A percentile compares a stretch with the other conserved stretches of the same genome.
Evolutionary conservation across 1,139 yeast genomes (phyloP).

Genomic region (Candida tropicalis): DNA sequence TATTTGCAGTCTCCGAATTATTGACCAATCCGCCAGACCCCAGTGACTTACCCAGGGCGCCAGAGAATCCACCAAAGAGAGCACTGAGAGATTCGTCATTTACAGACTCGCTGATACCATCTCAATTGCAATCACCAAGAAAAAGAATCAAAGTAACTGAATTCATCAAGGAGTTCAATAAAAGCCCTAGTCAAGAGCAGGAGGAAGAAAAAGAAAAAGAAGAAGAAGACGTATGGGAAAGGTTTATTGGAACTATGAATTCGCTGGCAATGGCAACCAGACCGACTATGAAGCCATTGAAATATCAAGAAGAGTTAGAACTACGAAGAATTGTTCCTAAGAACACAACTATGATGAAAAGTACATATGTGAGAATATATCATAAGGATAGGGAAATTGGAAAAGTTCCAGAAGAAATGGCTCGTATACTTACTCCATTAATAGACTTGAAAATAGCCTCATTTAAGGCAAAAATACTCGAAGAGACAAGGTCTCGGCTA

Average conservation of each 20-base stretch:
- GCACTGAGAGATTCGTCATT: not conserved
- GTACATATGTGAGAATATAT: constrained; percentile 36
- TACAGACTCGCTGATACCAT: not conserved
- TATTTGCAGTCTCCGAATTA: constrained; percentile 33
- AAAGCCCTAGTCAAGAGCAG: too few relatives aligned
- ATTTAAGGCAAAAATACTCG: constrained; percentile 64
- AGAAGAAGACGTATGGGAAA: constrained; percentile 23
- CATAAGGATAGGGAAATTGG: constrained; percentile 62
- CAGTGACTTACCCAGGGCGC: constrained; percentile 9
- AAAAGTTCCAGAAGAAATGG: constrained; percentile 71
- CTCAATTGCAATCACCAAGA: constrained; percentile 17
- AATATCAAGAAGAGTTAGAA: constrained; percentile 51
- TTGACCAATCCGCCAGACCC: constrained; percentile 20
- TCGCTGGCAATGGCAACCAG: constrained; percentile 85
- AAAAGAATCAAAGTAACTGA: constrained; percentile 20
- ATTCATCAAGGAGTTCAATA: constrained; percentile 6
- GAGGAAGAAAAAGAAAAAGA: constrained; percentile 17
- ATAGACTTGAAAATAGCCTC: constrained; percentile 56
- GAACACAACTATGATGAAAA: constrained; percentile 24
- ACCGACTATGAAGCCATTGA: constrained; percentile 58
- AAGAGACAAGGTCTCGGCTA: constrained; percentile 54
- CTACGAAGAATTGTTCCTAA: constrained; percentile 39
- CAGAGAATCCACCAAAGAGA: constrained; percentile 9
- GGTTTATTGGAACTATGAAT: constrained; percentile 69
- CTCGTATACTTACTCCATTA: constrained; percentile 68